Evolutionary conservation across 345 rosid species (phyloP), one percentile per base, ranked within the genome.

Genomic region (Camelina sativa): DNA sequence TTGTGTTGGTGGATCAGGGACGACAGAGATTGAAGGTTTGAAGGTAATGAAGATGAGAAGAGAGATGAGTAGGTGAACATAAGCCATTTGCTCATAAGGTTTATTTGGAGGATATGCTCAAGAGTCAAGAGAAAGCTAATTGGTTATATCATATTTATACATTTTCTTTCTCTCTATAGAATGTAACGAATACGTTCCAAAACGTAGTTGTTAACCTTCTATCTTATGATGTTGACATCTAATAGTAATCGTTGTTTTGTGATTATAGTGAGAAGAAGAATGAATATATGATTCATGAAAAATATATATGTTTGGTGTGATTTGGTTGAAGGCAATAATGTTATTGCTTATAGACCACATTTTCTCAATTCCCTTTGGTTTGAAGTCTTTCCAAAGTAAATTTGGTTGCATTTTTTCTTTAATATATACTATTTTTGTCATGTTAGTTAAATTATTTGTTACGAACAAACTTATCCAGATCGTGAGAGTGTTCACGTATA

Each of bases 151-250:
- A 47, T 63, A 70, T 76, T 44, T 76, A 76, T 76, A 76, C 59
- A 57, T 51, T 7, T 75, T 67, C 23, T 30, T 6, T 75, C 12
- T 59, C 61, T 74, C 20, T 22, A 40, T 73, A 64, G 37, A 64
- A 73, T 35, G 38, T 65, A 73, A 46, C 22, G 53, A 47, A 16
- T 66, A 2, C 50, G 67, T 68, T 62, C 58, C 65, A 56, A 56
- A 76, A 71, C 67, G 80, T 64, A 77, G 80, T 70, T 77, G 76
- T 77, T 71, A 71, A 60, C 55, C 72, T 64, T 53, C 51, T 11
- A 13, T 13, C 11, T 61, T 59, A 62, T 77, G 80, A 76, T 75
- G 65, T 65, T 47, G 71, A 64, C 80, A 71, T 28, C 1, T 40
- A 8, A 50, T 2, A 37, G 50, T 60, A 12, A 60, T 71, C 16